A percentile compares a stretch with the other conserved stretches of the same genome.
Evolutionary conservation across 371 early-diverging fungal species (phyloP).

Genomic region (Mucor circinelloides): DNA sequence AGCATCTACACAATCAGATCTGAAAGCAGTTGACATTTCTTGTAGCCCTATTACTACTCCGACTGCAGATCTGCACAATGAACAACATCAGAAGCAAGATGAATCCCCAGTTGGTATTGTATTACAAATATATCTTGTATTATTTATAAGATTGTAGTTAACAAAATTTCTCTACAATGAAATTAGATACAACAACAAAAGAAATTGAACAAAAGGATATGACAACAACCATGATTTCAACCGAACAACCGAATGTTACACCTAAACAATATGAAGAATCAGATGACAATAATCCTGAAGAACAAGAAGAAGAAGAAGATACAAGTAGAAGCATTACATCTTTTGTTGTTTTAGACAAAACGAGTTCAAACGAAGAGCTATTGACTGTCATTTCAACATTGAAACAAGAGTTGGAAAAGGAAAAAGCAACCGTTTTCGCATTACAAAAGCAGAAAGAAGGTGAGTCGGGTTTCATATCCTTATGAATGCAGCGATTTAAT

Average conservation of each 20-base stretch:
- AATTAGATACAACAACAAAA: background rate
- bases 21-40: conserved; percentile 9
- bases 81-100: background rate
- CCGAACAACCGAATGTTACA: conserved; percentile 14
- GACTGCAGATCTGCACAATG: conserved; percentile 3
- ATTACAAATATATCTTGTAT: background rate
- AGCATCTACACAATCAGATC: background rate
- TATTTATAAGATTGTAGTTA: background rate
- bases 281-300: background rate
- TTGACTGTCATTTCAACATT: background rate
- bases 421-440: conserved; percentile 15
- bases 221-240: background rate
- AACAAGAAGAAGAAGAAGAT: background rate
- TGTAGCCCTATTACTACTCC: conserved; percentile 5
- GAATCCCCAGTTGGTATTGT: background rate
- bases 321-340: conserved; percentile 1
- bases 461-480: background rate
- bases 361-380: background rate
- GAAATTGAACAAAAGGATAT: background rate
- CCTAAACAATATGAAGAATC: conserved; percentile 1
- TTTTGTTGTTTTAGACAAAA: conserved; percentile 1
- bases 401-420: conserved; percentile 19
- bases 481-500: background rate
- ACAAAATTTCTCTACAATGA: background rate
- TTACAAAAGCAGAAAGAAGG: conserved; percentile 33